Percentiles rank a stretch among this genome's conserved stretches.
These are phyloP conservation scores for Chernovozyma aurita DNA, from an alignment of 1,139 yeast species.

Conservation along the genomic window DNA sequence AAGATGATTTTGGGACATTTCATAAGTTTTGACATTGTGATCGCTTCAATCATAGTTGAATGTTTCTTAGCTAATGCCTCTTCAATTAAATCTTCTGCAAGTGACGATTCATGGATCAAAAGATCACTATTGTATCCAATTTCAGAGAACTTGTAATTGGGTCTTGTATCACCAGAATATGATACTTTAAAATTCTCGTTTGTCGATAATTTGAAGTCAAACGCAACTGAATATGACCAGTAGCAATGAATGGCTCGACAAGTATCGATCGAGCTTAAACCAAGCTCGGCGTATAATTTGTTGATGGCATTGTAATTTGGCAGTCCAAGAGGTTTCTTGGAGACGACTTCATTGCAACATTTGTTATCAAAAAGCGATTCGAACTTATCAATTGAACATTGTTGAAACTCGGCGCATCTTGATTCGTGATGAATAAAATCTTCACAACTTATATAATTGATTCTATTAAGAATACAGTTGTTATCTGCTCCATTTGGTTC, in stretches of 20 bases:
- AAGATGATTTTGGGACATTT: conserved; percentile 64
- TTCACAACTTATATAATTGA: conserved; percentile 65
- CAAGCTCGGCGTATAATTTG: conserved; percentile 23
- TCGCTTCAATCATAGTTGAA: conserved; percentile 88
- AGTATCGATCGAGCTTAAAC: conserved; percentile 39
- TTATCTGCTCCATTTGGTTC: conserved; percentile 32
- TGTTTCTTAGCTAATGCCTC: conserved; percentile 85
- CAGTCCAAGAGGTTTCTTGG: conserved; percentile 14
- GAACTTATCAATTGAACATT: conserved; percentile 29
- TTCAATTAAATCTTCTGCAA: conserved; percentile 72
- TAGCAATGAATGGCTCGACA: conserved; percentile 84
- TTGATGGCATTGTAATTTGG: conserved; percentile 13
- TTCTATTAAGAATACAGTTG: conserved; percentile 35
- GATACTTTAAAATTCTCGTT: conserved; percentile 57
- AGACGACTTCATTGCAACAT: conserved; percentile 12
- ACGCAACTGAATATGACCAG: conserved; percentile 71
- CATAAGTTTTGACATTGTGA: conserved; percentile 67
- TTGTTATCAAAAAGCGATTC: conserved; percentile 24
- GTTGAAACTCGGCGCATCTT: conserved; percentile 24
- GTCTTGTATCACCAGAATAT: conserved; percentile 95
- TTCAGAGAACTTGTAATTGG: conserved; percentile 54
- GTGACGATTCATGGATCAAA: conserved; percentile 88
- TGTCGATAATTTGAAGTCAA: conserved; percentile 40
- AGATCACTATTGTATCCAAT: conserved; percentile 72
- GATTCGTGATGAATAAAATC: conserved; percentile 35